Conservation (phyloP, 768 basidiomycete species). For the Amanita fuliginea region DNA sequence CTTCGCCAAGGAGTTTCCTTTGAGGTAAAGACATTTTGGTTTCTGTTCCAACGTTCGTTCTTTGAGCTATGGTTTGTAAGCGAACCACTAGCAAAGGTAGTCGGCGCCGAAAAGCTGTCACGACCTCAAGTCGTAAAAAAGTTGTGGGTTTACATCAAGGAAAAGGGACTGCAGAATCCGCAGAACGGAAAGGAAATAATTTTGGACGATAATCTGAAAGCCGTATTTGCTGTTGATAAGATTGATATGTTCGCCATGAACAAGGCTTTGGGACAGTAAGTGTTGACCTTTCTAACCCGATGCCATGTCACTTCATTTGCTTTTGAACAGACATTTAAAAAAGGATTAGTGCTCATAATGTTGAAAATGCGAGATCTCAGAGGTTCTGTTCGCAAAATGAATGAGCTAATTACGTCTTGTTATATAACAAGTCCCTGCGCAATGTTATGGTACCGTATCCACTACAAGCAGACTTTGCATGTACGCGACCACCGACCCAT, state of each 20-base stretch:
- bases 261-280: constrained; percentile 73
- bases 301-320: not conserved
- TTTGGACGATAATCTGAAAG: constrained; percentile 62
- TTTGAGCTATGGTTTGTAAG: constrained; percentile 26
- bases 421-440: too few species aligned
- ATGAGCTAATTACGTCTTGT: too few species aligned
- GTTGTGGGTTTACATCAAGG: constrained; percentile 85
- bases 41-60: constrained; percentile 5
- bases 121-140: constrained; percentile 87
- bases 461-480: too few species aligned
- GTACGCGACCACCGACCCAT: constrained; percentile 74
- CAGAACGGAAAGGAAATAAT: constrained; percentile 74
- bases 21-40: constrained; percentile 46
- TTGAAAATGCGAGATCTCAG: not conserved
- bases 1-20: constrained; percentile 64
- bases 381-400: too few species aligned
- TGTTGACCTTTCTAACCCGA: constrained; percentile 1
- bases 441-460: too few species aligned
- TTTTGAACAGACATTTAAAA: not conserved
- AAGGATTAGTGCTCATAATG: not conserved
- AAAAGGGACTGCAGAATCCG: constrained; percentile 75
- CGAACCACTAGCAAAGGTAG: constrained; percentile 58
- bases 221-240: constrained; percentile 71
- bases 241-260: constrained; percentile 96
- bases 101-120: constrained; percentile 60